Percentiles rank a stretch among this genome's conserved stretches.
These are phyloP conservation scores for Aureobasidium subglaciale DNA, from an alignment of 2,329 filamentous ascomycete genomes.

Conservation along the genomic window DNA sequence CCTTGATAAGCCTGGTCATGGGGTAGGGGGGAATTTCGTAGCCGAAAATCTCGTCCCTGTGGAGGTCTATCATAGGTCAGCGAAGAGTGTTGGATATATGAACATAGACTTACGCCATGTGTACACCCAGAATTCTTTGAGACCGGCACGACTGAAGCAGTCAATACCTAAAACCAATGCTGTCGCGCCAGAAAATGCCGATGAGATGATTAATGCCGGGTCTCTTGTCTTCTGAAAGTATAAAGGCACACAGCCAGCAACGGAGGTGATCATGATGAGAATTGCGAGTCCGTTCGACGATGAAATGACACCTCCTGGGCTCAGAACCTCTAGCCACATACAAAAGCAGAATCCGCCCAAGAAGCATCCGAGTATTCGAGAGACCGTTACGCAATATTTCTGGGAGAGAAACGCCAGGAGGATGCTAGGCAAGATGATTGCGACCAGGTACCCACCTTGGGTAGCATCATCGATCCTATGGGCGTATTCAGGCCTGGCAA, in stretches of 20 bases:
- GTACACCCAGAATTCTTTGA: constrained; percentile 96
- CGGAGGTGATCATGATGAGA: constrained; percentile 67
- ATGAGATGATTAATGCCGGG: constrained; percentile 58
- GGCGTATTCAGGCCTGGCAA: constrained; percentile 54
- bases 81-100: background rate
- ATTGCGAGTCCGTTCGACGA: constrained; percentile 57
- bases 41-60: constrained; percentile 72
- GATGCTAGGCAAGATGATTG: constrained; percentile 63
- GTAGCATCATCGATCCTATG: constrained; percentile 54
- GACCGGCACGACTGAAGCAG: constrained; percentile 78
- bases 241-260: constrained; percentile 67
- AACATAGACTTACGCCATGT: constrained; percentile 58
- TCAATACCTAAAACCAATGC: constrained; percentile 77
- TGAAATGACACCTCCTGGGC: constrained; percentile 65
- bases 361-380: no score
- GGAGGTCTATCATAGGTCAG: constrained; percentile 42
- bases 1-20: constrained; percentile 75
- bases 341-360: constrained; percentile 76
- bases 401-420: constrained; percentile 69
- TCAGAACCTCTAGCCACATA: constrained; percentile 85
- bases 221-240: constrained; percentile 58
- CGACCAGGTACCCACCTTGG: constrained; percentile 82
- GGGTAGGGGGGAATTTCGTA: constrained; percentile 71
- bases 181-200: constrained; percentile 76
- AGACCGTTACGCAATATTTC: constrained; percentile 76